These are phyloP conservation scores for Phyllosticta capitalensis DNA, from an alignment of 2,329 filamentous ascomycete species.

Conservation along the genomic window DNA sequence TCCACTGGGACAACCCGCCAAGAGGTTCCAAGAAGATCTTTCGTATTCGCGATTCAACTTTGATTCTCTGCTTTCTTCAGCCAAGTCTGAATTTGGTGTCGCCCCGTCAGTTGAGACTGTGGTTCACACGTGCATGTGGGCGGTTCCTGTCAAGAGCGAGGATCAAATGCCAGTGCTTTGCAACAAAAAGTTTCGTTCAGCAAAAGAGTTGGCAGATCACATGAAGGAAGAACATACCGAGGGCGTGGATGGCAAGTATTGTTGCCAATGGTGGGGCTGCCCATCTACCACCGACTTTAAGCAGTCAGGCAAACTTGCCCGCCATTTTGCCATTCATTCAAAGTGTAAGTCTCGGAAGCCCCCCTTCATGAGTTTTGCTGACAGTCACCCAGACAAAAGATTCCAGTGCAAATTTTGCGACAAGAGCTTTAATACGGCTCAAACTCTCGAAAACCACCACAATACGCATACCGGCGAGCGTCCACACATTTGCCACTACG, in stretches of 20 bases:
- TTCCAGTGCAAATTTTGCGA: constrained; percentile 28
- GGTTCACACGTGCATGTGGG: constrained; percentile 5
- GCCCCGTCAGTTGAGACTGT: neutral
- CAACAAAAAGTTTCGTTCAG: constrained; percentile 5
- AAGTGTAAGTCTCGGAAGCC: constrained; percentile 14
- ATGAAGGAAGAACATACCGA: constrained; percentile 10
- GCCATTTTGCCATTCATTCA: constrained; percentile 28
- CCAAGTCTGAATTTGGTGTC: neutral
- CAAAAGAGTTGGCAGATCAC: constrained; percentile 10
- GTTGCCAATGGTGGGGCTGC: constrained; percentile 25
- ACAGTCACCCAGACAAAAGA: constrained; percentile 19
- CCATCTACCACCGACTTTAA: constrained; percentile 30
- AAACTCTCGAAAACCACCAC: constrained; percentile 32
- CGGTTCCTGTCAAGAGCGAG: neutral
- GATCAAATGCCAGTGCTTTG: neutral
- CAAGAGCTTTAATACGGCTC: constrained; percentile 31
- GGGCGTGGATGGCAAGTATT: constrained; percentile 7
- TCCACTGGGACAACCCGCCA: neutral
- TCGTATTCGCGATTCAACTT: neutral
- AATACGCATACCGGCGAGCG: constrained; percentile 28
- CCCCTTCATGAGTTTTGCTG: neutral
- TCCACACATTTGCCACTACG: constrained; percentile 26
- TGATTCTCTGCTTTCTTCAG: neutral
- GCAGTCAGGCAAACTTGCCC: constrained; percentile 29
- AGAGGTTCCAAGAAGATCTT: neutral